These are phyloP conservation scores for Chlorella variabilis DNA, from an alignment of 163 green algal species.

Conservation along the genomic window DNA sequence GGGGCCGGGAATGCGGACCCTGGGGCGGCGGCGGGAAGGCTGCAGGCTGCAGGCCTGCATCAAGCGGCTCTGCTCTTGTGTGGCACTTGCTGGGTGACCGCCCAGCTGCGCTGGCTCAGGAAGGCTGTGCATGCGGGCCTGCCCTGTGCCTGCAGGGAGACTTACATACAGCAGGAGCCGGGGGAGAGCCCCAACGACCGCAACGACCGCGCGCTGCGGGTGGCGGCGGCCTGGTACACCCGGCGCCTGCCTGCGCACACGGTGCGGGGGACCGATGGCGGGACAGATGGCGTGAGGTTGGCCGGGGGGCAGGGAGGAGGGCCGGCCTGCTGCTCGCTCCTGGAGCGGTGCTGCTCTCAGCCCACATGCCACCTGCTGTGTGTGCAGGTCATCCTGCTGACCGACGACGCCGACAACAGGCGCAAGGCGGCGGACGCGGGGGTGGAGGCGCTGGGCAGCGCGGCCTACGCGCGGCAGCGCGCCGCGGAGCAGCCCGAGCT, in stretches of 20 bases:
- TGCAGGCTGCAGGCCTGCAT: no score
- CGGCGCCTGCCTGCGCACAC: conserved; percentile 17
- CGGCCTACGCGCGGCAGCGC: conserved; percentile 16
- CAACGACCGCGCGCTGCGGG: conserved; percentile 94
- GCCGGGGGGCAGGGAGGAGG: no score
- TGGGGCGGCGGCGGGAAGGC: no score
- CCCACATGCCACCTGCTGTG: neutral
- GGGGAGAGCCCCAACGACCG: conserved; percentile 85
- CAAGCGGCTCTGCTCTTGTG: no score
- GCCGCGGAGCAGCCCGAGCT: conserved; percentile 53
- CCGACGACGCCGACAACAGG: conserved; percentile 88
- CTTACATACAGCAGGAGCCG: conserved; percentile 74
- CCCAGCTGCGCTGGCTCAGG: no score
- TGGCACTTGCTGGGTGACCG: no score
- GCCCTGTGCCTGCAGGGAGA: conserved; percentile 65
- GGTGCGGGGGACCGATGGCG: no score
- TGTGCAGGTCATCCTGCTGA: conserved; percentile 83
- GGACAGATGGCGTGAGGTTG: no score
- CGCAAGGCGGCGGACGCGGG: conserved; percentile 68
- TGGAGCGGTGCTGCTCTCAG: no score
- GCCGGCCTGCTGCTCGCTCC: no score
- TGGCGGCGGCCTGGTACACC: conserved; percentile 56
- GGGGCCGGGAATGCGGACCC: no score
- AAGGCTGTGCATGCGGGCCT: no score
- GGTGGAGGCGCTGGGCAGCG: conserved; percentile 43